A percentile compares a stretch with the other conserved stretches of the same genome.
Evolutionary conservation across 2,329 filamentous ascomycete genomes (phyloP).

Genomic region (Metarhizium sp.): DNA sequence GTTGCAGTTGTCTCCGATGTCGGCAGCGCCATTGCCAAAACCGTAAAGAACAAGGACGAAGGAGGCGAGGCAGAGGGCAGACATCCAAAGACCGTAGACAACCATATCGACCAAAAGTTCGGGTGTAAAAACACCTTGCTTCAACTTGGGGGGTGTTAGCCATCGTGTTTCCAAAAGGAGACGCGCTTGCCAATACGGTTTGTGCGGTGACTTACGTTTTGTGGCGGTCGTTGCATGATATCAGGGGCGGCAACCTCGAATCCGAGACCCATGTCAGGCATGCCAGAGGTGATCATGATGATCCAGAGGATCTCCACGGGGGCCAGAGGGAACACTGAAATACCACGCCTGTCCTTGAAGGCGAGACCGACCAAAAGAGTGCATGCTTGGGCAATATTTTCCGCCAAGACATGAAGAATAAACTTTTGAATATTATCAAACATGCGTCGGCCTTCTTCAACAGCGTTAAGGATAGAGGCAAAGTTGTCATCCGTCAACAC

Average conservation of each 20-base stretch:
- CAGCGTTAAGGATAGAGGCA: slow-evolving; percentile 58
- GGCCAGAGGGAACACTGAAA: slow-evolving; percentile 62
- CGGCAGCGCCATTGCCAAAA: slow-evolving; percentile 34
- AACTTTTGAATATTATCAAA: slow-evolving; percentile 71
- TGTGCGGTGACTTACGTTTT: slow-evolving; percentile 34
- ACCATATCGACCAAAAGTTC: slow-evolving; percentile 58
- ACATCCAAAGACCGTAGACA: slow-evolving; percentile 59
- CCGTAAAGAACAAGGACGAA: slow-evolving; percentile 44
- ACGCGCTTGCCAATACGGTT: neutral
- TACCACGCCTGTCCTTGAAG: slow-evolving; percentile 53
- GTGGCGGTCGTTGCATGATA: slow-evolving; percentile 60
- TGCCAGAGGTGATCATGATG: slow-evolving; percentile 67
- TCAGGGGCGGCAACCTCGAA: slow-evolving; percentile 61
- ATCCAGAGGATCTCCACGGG: slow-evolving; percentile 73
- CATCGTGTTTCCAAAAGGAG: neutral
- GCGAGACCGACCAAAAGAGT: slow-evolving; percentile 59
- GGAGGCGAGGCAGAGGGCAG: slow-evolving; percentile 43
- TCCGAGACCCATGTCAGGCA: slow-evolving; percentile 67
- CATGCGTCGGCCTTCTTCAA: slow-evolving; percentile 60
- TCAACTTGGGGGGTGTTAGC: slow-evolving; percentile 16
- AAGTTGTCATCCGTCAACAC: slow-evolving; percentile 67
- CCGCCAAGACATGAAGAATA: slow-evolving; percentile 55
- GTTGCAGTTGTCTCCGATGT: slow-evolving; percentile 53
- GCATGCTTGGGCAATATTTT: slow-evolving; percentile 61
- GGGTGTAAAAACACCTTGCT: slow-evolving; percentile 51